phyloP scores from a whole-genome alignment of 106 monocot genomes.

The Allium fistulosum region DNA sequence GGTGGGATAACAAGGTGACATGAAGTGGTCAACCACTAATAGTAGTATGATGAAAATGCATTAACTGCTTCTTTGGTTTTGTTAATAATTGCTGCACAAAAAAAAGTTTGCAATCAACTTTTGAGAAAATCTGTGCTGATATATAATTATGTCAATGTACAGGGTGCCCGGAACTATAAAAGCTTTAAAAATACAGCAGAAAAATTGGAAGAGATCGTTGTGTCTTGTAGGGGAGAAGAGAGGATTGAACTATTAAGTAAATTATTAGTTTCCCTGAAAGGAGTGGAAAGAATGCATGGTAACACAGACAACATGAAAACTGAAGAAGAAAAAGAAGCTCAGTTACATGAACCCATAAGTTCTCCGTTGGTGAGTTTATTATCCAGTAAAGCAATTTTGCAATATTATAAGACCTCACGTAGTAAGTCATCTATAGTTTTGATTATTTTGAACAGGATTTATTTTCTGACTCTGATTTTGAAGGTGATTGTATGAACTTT shows the following conservation, averaged over 20 bases:
- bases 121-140: too few species aligned
- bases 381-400: background rate
- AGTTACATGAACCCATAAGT: background rate
- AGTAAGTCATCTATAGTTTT: constrained; percentile 5
- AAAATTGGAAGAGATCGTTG: constrained; percentile 42
- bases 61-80: too few species aligned
- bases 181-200: constrained; percentile 47
- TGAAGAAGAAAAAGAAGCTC: background rate
- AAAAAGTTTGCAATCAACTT: too few species aligned
- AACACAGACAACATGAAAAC: background rate
- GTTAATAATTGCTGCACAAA: too few species aligned
- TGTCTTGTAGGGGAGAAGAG: constrained; percentile 41
- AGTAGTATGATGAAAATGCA: too few species aligned
- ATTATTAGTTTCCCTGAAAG: constrained; percentile 47
- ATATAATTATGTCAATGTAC: background rate
- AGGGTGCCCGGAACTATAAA: constrained; percentile 53
- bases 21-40: too few species aligned
- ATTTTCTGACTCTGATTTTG: constrained; percentile 58
- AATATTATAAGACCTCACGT: background rate
- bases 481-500: constrained; percentile 56
- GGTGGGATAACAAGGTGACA: too few species aligned
- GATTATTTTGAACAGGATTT: constrained; percentile 20
- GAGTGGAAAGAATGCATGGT: constrained; percentile 5
- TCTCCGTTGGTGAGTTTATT: constrained; percentile 8
- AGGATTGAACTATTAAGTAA: constrained; percentile 39